Percentiles rank a stretch among this genome's conserved stretches.
Evolutionary conservation across 116 monocot genomes (phyloP).

Genomic region (Dioscorea cayenensis): DNA sequence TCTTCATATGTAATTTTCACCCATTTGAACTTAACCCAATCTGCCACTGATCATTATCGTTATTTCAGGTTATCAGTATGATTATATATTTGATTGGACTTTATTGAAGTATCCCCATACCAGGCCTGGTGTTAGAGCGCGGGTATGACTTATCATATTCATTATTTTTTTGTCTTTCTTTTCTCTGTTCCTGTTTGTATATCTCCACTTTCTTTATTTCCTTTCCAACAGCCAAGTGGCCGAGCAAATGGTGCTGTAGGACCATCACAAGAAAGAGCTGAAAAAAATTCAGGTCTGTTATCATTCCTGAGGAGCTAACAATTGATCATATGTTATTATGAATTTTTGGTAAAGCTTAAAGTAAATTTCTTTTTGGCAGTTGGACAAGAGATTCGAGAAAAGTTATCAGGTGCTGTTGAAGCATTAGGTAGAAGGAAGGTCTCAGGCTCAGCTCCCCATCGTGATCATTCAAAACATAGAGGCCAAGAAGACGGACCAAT

Average conservation of each 20-base stretch:
- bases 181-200: too few species aligned
- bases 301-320: too few species aligned
- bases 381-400: too few species aligned
- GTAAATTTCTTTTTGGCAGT: too few species aligned
- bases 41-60: too few species aligned
- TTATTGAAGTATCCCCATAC: constrained; percentile 72
- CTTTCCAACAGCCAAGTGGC: constrained; percentile 22
- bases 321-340: too few species aligned
- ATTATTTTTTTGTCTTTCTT: too few species aligned
- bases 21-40: neutral
- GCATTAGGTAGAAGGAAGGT: too few species aligned
- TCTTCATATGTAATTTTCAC: too few species aligned
- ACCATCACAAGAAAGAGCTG: constrained; percentile 38
- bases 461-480: constrained; percentile 51
- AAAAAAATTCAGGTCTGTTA: constrained; percentile 44
- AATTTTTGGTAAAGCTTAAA: too few species aligned
- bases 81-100: constrained; percentile 94
- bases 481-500: constrained; percentile 24
- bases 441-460: constrained; percentile 9
- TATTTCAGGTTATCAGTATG: constrained; percentile 68
- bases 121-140: constrained; percentile 32
- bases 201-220: neutral
- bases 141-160: constrained; percentile 15
- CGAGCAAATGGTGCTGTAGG: constrained; percentile 31
- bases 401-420: too few species aligned